Percentiles rank a stretch among this genome's conserved stretches.
These are phyloP conservation scores for Mucor racemosus DNA, from an alignment of 371 early-diverging fungal species.

Conservation along the genomic window DNA sequence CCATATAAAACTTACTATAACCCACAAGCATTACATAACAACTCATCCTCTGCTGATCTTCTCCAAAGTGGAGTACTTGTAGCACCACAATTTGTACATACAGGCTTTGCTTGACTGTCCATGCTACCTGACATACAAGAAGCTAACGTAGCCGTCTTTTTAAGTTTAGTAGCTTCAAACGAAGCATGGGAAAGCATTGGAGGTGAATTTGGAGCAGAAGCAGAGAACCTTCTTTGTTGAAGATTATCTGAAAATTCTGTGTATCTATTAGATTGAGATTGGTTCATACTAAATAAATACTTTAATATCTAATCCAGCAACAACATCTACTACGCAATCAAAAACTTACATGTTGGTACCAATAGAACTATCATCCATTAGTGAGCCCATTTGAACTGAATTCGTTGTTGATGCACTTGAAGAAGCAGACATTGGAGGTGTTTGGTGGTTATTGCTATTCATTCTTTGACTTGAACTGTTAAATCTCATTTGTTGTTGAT, in stretches of 20 bases:
- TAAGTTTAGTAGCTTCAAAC: background rate
- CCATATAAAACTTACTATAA: slow-evolving; percentile 66
- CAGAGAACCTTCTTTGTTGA: slow-evolving; percentile 20
- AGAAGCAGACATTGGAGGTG: slow-evolving; percentile 24
- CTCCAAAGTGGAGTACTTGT: slow-evolving; percentile 97
- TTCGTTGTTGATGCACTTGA: slow-evolving; percentile 14
- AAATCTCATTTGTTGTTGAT: slow-evolving; percentile 8
- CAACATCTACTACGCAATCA: background rate
- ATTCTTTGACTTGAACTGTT: slow-evolving; percentile 7
- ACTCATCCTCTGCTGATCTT: slow-evolving; percentile 78
- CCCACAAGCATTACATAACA: slow-evolving; percentile 96
- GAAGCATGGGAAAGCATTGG: slow-evolving; percentile 9
- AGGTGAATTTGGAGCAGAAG: slow-evolving; percentile 32
- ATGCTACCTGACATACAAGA: slow-evolving; percentile 10
- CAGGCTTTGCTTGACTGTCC: slow-evolving; percentile 35
- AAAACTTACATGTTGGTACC: slow-evolving; percentile 3
- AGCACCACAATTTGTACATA: slow-evolving; percentile 88
- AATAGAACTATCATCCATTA: background rate
- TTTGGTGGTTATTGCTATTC: slow-evolving; percentile 15
- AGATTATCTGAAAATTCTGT: slow-evolving; percentile 10
- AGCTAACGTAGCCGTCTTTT: slow-evolving; percentile 15
- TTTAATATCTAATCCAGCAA: background rate
- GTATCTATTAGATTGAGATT: background rate
- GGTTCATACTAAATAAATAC: slow-evolving; percentile 5
- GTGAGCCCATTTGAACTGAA: background rate